Conservation (phyloP, 225 moss, liverwort and hornwort species). For the Straminergon stramineum region DNA sequence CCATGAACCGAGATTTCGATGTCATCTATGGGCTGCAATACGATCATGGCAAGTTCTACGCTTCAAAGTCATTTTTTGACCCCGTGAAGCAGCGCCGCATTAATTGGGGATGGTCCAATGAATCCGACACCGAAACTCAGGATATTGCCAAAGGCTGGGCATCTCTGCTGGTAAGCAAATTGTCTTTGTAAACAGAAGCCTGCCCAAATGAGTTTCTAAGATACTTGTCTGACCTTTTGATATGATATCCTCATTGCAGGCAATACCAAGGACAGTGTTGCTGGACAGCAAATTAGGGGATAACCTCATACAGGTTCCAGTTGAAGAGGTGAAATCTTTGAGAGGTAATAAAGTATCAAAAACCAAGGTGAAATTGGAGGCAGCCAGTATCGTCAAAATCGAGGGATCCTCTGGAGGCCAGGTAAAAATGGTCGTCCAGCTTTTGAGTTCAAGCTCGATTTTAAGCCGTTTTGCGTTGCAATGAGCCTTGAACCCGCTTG, state of each 20-base stretch:
- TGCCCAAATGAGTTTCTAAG: not conserved
- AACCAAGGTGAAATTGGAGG: constrained; percentile 9
- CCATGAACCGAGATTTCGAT: not conserved
- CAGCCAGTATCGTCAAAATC: constrained; percentile 45
- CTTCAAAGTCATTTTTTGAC: constrained; percentile 69
- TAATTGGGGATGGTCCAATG: constrained; percentile 71
- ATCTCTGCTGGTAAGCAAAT: constrained; percentile 33
- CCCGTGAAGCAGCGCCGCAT: constrained; percentile 40
- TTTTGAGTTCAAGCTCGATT: not conserved
- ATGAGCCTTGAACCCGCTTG: not conserved
- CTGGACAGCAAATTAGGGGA: constrained; percentile 40
- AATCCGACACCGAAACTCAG: constrained; percentile 49
- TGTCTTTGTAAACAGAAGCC: not conserved
- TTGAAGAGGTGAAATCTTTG: constrained; percentile 51
- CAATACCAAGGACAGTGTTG: constrained; percentile 54
- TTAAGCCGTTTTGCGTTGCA: not conserved
- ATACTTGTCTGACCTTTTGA: not conserved
- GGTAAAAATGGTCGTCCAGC: constrained; percentile 2
- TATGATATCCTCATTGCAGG: constrained; percentile 19
- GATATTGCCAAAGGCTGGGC: constrained; percentile 69
- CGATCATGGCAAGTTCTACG: constrained; percentile 72
- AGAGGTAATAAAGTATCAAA: constrained; percentile 13
- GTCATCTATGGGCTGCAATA: constrained; percentile 40
- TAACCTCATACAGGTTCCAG: constrained; percentile 55
- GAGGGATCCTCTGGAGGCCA: constrained; percentile 59